Conservation (phyloP, 2,329 filamentous ascomycete genomes). For the Cladophialophora immunda region DNA sequence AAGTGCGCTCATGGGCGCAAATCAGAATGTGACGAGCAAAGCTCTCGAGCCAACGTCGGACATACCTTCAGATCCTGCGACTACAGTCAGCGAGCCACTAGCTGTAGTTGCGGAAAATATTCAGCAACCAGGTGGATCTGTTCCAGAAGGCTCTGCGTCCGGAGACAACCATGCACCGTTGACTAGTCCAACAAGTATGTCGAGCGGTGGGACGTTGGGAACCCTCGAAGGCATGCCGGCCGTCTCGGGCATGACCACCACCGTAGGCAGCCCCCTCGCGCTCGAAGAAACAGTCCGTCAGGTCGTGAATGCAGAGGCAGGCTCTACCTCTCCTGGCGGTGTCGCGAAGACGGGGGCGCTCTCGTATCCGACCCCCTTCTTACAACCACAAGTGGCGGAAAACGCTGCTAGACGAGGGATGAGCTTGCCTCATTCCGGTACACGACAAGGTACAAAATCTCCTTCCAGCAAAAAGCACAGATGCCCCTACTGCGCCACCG, state of each 20-base stretch:
- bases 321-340: conserved; percentile 51
- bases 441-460: conserved; percentile 69
- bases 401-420: conserved; percentile 63
- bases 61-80: conserved; percentile 46
- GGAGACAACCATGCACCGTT: conserved; percentile 56
- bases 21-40: conserved; percentile 46
- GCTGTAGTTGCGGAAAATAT: conserved; percentile 58
- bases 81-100: conserved; percentile 58
- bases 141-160: conserved; percentile 41
- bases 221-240: conserved; percentile 60
- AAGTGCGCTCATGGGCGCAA: conserved; percentile 46
- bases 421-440: conserved; percentile 66
- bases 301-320: conserved; percentile 46
- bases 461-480: conserved; percentile 89
- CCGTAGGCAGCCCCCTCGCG: conserved; percentile 57
- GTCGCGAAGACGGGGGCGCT: conserved; percentile 62
- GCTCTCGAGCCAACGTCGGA: conserved; percentile 28
- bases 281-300: conserved; percentile 55
- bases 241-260: conserved; percentile 59
- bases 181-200: conserved; percentile 62
- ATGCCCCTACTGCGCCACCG: conserved; percentile 94
- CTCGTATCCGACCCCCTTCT: conserved; percentile 70
- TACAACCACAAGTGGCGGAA: conserved; percentile 57
- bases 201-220: conserved; percentile 63
- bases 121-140: conserved; percentile 55